phyloP scores from a whole-genome alignment of 2,329 filamentous ascomycete species.

The Xylaria sp. region DNA sequence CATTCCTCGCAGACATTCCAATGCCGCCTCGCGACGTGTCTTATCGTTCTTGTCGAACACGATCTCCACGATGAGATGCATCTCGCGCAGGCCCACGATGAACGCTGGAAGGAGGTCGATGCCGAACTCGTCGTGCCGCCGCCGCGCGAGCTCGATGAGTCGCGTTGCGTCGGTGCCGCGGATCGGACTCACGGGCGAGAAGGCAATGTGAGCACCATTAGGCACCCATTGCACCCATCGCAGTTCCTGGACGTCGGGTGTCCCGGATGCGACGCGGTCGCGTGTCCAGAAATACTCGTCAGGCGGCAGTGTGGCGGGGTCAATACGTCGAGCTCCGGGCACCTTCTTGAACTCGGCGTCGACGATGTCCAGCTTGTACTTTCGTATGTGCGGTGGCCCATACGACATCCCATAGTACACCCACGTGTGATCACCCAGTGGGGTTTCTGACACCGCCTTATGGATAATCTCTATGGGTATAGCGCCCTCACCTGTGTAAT shows the following conservation, averaged over 20 bases:
- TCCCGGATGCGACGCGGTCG: slow-evolving; percentile 50
- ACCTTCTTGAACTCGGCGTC: slow-evolving; percentile 50
- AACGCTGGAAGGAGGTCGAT: slow-evolving; percentile 57
- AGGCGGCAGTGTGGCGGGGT: slow-evolving; percentile 51
- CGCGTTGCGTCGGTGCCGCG: slow-evolving; percentile 54
- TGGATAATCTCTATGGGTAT: slow-evolving; percentile 52
- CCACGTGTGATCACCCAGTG: slow-evolving; percentile 52
- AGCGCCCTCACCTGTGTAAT: slow-evolving; percentile 48
- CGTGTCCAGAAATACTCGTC: slow-evolving; percentile 51
- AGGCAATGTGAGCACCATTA: slow-evolving; percentile 57
- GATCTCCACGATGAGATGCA: slow-evolving; percentile 55
- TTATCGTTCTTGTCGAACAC: slow-evolving; percentile 49
- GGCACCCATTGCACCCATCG: slow-evolving; percentile 56
- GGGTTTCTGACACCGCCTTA: slow-evolving; percentile 45
- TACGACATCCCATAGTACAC: slow-evolving; percentile 53
- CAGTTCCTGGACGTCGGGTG: slow-evolving; percentile 55
- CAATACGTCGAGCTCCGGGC: slow-evolving; percentile 47
- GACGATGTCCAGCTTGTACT: slow-evolving; percentile 51
- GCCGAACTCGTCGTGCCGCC: slow-evolving; percentile 50
- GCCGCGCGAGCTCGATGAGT: slow-evolving; percentile 52
- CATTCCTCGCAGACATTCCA: slow-evolving; percentile 48
- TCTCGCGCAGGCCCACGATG: slow-evolving; percentile 56
- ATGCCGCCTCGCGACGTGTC: slow-evolving; percentile 42
- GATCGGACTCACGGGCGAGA: slow-evolving; percentile 59
- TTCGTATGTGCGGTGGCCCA: slow-evolving; percentile 50